phyloP scores from a whole-genome alignment of 306 rosid genomes.

The Arachis stenosperma region DNA sequence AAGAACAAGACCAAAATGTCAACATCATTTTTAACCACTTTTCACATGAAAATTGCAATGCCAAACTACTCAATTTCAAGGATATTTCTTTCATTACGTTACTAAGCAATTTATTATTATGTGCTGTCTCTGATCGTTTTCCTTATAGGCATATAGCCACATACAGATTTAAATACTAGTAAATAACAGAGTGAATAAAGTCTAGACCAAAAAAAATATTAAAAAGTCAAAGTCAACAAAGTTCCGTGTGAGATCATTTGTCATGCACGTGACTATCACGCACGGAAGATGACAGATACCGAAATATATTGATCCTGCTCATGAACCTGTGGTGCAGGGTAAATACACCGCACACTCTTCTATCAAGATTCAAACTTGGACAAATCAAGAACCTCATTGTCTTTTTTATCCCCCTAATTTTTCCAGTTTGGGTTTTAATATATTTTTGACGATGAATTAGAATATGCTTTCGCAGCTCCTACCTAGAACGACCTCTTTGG shows the following conservation, averaged over 20 bases:
- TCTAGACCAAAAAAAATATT: no score
- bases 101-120: background rate
- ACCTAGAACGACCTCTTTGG: background rate
- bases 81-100: background rate
- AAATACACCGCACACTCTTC: constrained; percentile 46
- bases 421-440: background rate
- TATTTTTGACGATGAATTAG: background rate
- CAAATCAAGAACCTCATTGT: constrained; percentile 6
- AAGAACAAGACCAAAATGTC: background rate
- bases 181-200: no score
- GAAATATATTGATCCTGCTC: background rate
- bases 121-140: background rate
- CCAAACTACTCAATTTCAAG: background rate
- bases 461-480: background rate
- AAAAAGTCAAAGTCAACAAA: constrained; percentile 37
- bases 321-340: constrained; percentile 37
- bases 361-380: constrained; percentile 35
- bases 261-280: constrained; percentile 49
- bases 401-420: background rate
- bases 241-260: constrained; percentile 28
- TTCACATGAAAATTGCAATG: constrained; percentile 40
- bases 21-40: constrained; percentile 20
- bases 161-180: no score
- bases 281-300: constrained; percentile 14
- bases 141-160: no score